A percentile compares a stretch with the other conserved stretches of the same genome.
These are phyloP conservation scores for Apiospora koreana DNA, from an alignment of 2,329 filamentous ascomycete genomes.

Conservation along the genomic window DNA sequence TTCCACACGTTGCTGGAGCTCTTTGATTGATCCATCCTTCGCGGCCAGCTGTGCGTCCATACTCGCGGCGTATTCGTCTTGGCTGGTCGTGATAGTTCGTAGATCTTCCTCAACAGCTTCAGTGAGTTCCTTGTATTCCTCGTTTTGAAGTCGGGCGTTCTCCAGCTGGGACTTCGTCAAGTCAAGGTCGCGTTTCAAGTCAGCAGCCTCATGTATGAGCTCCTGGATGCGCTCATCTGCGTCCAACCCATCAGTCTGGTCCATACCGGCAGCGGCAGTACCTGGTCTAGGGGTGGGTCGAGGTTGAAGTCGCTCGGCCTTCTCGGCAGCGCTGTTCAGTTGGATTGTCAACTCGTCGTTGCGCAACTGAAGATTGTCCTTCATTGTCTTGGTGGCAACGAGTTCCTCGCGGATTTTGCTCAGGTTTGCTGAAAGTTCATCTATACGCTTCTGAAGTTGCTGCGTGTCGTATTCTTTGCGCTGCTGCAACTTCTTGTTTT, in stretches of 20 bases:
- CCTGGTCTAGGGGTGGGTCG: constrained; percentile 66
- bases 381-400: constrained; percentile 80
- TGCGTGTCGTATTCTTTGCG: constrained; percentile 89
- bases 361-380: constrained; percentile 84
- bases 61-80: constrained; percentile 87
- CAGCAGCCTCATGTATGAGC: constrained; percentile 77
- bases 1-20: constrained; percentile 80
- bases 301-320: constrained; percentile 79
- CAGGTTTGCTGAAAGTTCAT: constrained; percentile 82
- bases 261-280: constrained; percentile 40
- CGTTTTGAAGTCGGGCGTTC: constrained; percentile 75
- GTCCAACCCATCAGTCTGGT: constrained; percentile 42
- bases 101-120: constrained; percentile 87
- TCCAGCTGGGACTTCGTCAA: constrained; percentile 79
- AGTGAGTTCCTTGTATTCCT: constrained; percentile 87
- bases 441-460: constrained; percentile 87
- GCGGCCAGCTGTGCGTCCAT: constrained; percentile 74
- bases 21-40: constrained; percentile 77
- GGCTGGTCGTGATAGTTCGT: constrained; percentile 73
- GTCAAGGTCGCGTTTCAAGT: constrained; percentile 86
- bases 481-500: constrained; percentile 77
- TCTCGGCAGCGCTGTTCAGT: constrained; percentile 85
- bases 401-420: constrained; percentile 84
- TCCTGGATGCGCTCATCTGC: constrained; percentile 72
- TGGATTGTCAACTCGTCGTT: constrained; percentile 90